phyloP scores from a whole-genome alignment of 495 filamentous ascomycete species.

The Penicillium cosmopolitanum region DNA sequence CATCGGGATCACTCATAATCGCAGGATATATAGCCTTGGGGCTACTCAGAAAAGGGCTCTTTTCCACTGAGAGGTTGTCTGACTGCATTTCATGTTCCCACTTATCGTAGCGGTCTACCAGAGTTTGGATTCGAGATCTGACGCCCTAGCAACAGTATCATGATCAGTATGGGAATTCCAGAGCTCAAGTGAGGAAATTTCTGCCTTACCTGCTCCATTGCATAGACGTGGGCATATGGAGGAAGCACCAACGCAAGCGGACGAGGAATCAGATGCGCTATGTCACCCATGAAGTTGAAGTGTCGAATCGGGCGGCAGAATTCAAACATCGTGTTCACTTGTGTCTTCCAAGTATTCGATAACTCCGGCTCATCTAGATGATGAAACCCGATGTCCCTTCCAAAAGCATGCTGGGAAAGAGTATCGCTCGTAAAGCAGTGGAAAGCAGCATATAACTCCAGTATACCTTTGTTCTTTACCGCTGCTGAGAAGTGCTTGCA shows the following conservation, averaged over 20 bases:
- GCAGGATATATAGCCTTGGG: constrained; percentile 17
- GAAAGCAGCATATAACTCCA: constrained; percentile 46
- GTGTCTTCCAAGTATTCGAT: constrained; percentile 16
- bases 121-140: background rate
- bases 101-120: background rate
- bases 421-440: constrained; percentile 48
- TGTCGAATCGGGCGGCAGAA: constrained; percentile 12
- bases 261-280: constrained; percentile 10
- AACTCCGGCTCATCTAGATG: constrained; percentile 17
- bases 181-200: too few species aligned
- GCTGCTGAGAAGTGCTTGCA: constrained; percentile 11
- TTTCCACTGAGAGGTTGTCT: background rate
- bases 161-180: background rate
- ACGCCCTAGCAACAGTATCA: background rate
- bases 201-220: constrained; percentile 16
- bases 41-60: background rate
- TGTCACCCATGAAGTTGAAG: constrained; percentile 1
- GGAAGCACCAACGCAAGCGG: background rate
- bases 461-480: constrained; percentile 13
- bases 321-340: constrained; percentile 16
- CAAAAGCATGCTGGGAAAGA: constrained; percentile 45
- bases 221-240: constrained; percentile 8
- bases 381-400: constrained; percentile 10
- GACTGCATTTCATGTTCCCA: background rate
- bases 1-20: constrained; percentile 13